phyloP scores from a whole-genome alignment of 1,139 yeast species.

The Blastobotrys ciferrii region DNA sequence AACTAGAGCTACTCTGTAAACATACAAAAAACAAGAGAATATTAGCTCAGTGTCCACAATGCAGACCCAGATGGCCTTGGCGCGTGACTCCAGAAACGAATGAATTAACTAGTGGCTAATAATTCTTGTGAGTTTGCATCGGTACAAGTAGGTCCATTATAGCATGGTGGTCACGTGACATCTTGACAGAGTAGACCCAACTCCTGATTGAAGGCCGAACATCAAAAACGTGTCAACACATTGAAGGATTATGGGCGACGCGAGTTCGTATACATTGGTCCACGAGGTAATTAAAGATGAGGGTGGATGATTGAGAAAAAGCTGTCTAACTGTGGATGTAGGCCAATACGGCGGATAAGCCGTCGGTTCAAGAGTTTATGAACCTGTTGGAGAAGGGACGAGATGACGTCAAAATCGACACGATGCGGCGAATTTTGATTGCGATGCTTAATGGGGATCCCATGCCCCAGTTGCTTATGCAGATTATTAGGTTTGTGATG shows the following conservation, averaged over 20 bases:
- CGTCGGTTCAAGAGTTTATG: conserved; percentile 74
- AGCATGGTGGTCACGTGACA: conserved; percentile 3
- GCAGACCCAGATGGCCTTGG: too few relatives aligned
- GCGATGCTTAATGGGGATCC: conserved; percentile 92
- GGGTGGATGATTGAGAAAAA: background rate
- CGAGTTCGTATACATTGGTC: conserved; percentile 37
- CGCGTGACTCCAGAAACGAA: too few relatives aligned
- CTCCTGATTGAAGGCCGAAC: background rate
- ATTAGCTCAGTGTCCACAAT: too few relatives aligned
- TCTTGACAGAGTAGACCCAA: background rate
- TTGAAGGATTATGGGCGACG: conserved; percentile 32
- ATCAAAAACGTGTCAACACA: background rate
- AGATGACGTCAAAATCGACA: conserved; percentile 81
- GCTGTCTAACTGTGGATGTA: conserved; percentile 16
- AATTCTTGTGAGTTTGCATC: too few relatives aligned
- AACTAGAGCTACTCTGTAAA: too few relatives aligned
- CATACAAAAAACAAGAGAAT: too few relatives aligned
- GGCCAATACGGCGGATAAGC: conserved; percentile 52
- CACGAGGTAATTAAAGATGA: conserved; percentile 31
- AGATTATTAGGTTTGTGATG: conserved; percentile 94
- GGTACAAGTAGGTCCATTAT: too few relatives aligned
- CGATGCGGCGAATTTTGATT: conserved; percentile 85
- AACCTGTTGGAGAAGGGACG: conserved; percentile 81
- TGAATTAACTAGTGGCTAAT: too few relatives aligned
- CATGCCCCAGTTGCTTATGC: conserved; percentile 95